phyloP scores from a whole-genome alignment of 73 alveolate species.

The Tetrahymena elliotti region DNA sequence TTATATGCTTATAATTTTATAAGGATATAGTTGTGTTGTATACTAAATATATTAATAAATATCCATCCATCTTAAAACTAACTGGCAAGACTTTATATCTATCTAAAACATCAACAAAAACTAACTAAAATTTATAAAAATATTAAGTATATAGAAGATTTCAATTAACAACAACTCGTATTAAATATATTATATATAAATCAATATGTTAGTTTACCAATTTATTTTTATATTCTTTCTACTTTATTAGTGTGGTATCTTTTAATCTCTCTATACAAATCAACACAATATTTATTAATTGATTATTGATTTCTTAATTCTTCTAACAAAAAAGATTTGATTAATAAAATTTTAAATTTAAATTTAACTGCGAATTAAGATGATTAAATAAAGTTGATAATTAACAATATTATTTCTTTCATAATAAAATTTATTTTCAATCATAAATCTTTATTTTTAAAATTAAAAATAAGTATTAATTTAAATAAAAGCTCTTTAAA shows the following conservation, averaged over 20 bases:
- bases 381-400: neutral
- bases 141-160: neutral
- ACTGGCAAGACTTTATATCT: neutral
- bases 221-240: neutral
- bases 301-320: no score
- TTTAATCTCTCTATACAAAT: neutral
- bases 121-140: neutral
- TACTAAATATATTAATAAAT: neutral
- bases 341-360: no score
- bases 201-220: neutral
- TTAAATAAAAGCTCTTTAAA: no score
- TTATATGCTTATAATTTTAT: neutral
- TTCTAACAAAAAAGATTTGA: neutral
- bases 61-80: neutral
- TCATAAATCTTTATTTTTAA: no score
- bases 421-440: no score
- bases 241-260: neutral
- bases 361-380: neutral
- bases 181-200: no score
- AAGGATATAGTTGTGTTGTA: neutral
- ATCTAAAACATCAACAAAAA: neutral
- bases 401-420: neutral
- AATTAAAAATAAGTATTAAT: no score
- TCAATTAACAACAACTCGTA: neutral
- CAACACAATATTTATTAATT: neutral